Percentiles rank a stretch among this genome's conserved stretches.
These are phyloP conservation scores for Solanum piurae DNA, from an alignment of 257 asterid genomes.

Conservation along the genomic window DNA sequence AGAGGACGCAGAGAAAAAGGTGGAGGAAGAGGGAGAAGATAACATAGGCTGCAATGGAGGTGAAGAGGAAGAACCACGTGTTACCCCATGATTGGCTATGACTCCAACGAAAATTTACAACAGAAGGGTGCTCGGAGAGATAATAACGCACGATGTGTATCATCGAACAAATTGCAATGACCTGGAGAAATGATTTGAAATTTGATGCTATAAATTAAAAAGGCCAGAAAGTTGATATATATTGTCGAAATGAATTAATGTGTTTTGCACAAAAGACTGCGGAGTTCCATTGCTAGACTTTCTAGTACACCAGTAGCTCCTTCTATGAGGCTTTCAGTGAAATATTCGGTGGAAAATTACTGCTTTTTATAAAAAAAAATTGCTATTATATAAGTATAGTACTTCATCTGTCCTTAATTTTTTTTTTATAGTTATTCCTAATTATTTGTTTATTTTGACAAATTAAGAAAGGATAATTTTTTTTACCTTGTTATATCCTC, in stretches of 20 bases:
- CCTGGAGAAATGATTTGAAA: background rate
- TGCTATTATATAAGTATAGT: background rate
- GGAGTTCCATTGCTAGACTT: background rate
- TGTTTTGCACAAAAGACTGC: background rate
- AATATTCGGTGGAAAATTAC: background rate
- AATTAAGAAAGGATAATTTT: no score
- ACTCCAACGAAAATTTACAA: conserved; percentile 14
- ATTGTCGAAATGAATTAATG: background rate
- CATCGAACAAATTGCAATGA: background rate
- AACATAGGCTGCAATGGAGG: conserved; percentile 5
- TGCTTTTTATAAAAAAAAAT: background rate
- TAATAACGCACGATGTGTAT: background rate
- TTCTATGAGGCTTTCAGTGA: background rate
- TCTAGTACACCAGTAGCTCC: background rate
- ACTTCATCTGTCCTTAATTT: no score
- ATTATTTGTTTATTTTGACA: no score
- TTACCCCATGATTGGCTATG: conserved; percentile 12
- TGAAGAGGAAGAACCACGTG: conserved; percentile 16
- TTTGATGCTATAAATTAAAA: no score
- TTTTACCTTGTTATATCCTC: no score
- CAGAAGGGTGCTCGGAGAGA: conserved; percentile 12
- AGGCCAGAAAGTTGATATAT: background rate
- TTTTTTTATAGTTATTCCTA: no score
- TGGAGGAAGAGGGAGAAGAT: conserved; percentile 7
- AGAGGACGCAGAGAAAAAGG: background rate